Evolutionary conservation across 1,139 yeast genomes (phyloP), one percentile per base, ranked within the genome.

Genomic region (Candida smagusa): DNA sequence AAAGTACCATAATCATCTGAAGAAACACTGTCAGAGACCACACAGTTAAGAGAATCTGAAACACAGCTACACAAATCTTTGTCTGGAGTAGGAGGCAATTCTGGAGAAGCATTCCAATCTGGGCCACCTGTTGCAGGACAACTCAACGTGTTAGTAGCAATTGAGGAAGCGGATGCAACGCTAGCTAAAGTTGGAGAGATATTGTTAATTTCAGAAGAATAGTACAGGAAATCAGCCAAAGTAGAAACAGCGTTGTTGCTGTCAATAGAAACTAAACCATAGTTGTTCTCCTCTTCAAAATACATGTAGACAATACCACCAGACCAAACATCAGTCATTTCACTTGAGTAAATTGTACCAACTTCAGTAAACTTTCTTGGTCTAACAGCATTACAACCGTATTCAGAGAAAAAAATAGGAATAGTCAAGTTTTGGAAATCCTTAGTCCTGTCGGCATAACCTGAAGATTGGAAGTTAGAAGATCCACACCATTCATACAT

Each of bases 401-500:
- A 89, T 65, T 90, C 97, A 12, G 95, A 84, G 62, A 89, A 82
- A 56, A 90, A 80, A 23, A 89, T 64, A 9, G 97, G 97, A 41
- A 87, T 80, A 9, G 87, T 69, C 46, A 87, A 71, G 59, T 84
- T 74, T 30, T 65, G 52, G 59, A 82, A 81, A 42, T 81, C 79
- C 6, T 72, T 58, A 49, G 83, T 84, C 52, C 81, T 68, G 34
- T 58, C 66, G 40, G 68, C 73, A 61, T 85, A 89, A 23, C 96
- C 96, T 12, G 95, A 83, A 3, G 79, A 56, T 35, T 64, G 50
- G 75, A 83, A 86, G 39, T 76, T 69, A 12, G 75, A 58, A 35
- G 90, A 84, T 11, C 89, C 84, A 63, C 97, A 89, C 97, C 97
- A 83, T 59, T 84, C 88, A 62, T 89, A 89, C 50, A 92, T 84